A percentile compares a stretch with the other conserved stretches of the same genome.
Conservation (phyloP, 1,284 basidiomycete species). For the Marasmius oreades region DNA sequence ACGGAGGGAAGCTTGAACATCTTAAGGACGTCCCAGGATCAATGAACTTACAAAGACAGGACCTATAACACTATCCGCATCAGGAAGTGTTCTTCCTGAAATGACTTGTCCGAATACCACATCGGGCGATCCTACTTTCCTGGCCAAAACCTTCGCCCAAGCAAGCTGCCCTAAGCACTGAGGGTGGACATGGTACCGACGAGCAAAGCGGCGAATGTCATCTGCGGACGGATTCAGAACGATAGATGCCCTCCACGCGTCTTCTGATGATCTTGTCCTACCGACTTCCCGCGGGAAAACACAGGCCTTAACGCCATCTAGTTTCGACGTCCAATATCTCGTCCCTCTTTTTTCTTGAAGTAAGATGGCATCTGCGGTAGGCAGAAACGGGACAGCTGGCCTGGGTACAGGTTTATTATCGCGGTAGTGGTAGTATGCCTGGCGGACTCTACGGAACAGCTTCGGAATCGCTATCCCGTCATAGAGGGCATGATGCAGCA, state of each 20-base stretch:
- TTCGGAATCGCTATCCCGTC: slow-evolving; percentile 41
- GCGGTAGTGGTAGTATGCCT: slow-evolving; percentile 32
- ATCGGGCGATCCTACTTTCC: slow-evolving; percentile 29
- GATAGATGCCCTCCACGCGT: slow-evolving; percentile 5
- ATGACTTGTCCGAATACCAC: slow-evolving; percentile 47
- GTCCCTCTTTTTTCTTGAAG: slow-evolving; percentile 37
- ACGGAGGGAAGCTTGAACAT: background rate
- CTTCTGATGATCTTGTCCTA: background rate
- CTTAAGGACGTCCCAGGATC: background rate
- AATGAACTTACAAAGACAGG: slow-evolving; percentile 41
- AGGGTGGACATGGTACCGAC: slow-evolving; percentile 6
- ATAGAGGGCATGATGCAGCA: slow-evolving; percentile 51
- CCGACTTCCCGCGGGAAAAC: slow-evolving; percentile 14
- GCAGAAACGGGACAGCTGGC: slow-evolving; percentile 29
- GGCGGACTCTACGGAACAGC: slow-evolving; percentile 32
- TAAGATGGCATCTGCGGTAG: slow-evolving; percentile 2
- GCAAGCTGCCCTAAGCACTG: slow-evolving; percentile 37
- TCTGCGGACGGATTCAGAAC: background rate
- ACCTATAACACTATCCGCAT: slow-evolving; percentile 43
- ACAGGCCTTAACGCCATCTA: slow-evolving; percentile 26
- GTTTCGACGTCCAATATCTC: slow-evolving; percentile 34
- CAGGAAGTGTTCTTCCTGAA: slow-evolving; percentile 40
- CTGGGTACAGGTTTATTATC: slow-evolving; percentile 16
- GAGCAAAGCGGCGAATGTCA: slow-evolving; percentile 15
- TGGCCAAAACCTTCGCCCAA: slow-evolving; percentile 39